These are phyloP conservation scores for Striga hermonthica DNA, from an alignment of 305 asterid species.

Conservation along the genomic window DNA sequence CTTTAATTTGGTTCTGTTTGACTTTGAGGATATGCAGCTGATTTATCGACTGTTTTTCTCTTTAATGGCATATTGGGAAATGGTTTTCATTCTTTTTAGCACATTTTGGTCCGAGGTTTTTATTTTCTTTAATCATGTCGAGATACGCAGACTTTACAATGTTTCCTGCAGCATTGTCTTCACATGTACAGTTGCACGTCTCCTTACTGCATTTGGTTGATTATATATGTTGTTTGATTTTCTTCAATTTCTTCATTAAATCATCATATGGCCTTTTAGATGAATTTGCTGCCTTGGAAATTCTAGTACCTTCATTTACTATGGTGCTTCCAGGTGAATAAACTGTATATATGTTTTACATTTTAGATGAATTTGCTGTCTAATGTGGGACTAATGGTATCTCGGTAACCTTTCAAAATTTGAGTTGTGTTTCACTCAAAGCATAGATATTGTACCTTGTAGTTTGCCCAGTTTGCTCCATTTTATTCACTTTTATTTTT, in stretches of 20 bases:
- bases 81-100: too few species aligned
- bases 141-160: neutral
- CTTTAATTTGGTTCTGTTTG: neutral
- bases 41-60: neutral
- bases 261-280: slow-evolving; percentile 40
- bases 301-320: slow-evolving; percentile 67
- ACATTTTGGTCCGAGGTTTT: neutral
- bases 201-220: neutral
- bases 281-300: slow-evolving; percentile 60
- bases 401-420: too few species aligned
- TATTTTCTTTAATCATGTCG: neutral
- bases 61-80: slow-evolving; percentile 16
- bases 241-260: slow-evolving; percentile 13
- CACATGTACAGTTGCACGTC: slow-evolving; percentile 62
- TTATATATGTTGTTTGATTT: slow-evolving; percentile 15
- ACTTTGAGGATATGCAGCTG: too few species aligned
- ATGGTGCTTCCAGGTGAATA: slow-evolving; percentile 93
- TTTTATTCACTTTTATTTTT: too few species aligned
- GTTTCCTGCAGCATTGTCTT: slow-evolving; percentile 42
- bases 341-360: neutral
- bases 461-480: too few species aligned
- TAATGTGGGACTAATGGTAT: too few species aligned
- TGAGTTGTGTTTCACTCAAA: too few species aligned
- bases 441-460: too few species aligned
- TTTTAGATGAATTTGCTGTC: too few species aligned